Evolutionary conservation across 306 rosid genomes (phyloP).

Genomic region (Sechiopsis laciniata): DNA sequence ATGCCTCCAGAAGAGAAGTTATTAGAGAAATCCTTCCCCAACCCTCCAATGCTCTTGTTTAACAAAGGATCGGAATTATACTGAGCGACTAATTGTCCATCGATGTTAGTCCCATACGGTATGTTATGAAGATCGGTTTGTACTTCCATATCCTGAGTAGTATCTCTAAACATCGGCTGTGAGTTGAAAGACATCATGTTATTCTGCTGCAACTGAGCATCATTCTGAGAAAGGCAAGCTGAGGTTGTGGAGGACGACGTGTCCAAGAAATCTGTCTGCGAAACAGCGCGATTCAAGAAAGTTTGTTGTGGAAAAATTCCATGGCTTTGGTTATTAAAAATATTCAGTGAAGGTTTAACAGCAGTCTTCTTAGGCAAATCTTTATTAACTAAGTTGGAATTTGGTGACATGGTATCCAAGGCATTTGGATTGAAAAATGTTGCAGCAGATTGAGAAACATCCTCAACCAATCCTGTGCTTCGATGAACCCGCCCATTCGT

Average conservation of each 20-base stretch:
- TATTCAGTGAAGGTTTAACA: conserved; percentile 63
- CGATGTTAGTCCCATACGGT: conserved; percentile 50
- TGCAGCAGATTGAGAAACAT: conserved; percentile 73
- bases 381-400: conserved; percentile 48
- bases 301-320: conserved; percentile 50
- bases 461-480: conserved; percentile 45
- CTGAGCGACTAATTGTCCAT: conserved; percentile 48
- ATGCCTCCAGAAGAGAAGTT: conserved; percentile 54
- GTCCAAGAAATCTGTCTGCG: conserved; percentile 79
- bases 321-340: conserved; percentile 61
- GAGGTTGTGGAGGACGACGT: conserved; percentile 93
- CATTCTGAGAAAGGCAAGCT: conserved; percentile 73
- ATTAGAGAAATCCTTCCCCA: conserved; percentile 54
- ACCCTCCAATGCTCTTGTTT: conserved; percentile 50
- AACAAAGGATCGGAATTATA: conserved; percentile 52
- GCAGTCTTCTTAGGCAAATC: conserved; percentile 57
- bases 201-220: conserved; percentile 59
- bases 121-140: conserved; percentile 56
- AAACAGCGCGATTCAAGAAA: conserved; percentile 41
- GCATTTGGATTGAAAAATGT: conserved; percentile 47
- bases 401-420: conserved; percentile 54
- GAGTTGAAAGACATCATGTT: conserved; percentile 59
- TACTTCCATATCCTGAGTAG: conserved; percentile 61
- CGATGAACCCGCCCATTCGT: conserved; percentile 43
- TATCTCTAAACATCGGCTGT: conserved; percentile 63